Percentiles rank a stretch among this genome's conserved stretches.
phyloP scores from a whole-genome alignment of 495 filamentous ascomycete species.

The Hypoxylon lienhwacheense region DNA sequence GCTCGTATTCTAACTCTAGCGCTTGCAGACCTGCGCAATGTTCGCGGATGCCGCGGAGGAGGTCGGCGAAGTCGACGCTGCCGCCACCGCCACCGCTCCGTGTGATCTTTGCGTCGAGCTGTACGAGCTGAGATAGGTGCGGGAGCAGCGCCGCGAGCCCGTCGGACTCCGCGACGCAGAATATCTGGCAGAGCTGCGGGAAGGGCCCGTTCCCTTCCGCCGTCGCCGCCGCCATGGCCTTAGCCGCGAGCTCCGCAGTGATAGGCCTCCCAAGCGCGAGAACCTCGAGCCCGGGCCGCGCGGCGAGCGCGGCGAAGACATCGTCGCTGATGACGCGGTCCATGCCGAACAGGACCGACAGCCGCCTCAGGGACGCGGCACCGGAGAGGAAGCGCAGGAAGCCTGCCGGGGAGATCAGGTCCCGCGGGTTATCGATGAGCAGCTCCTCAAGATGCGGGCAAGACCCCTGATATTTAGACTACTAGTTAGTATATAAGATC shows the following conservation, averaged over 20 bases:
- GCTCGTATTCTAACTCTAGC: neutral
- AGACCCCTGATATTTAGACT: neutral
- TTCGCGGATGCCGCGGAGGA: neutral
- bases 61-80: neutral
- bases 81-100: neutral
- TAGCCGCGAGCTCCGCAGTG: neutral
- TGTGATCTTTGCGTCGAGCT: conserved; percentile 1
- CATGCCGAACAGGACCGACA: conserved; percentile 1
- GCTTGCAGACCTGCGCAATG: neutral
- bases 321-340: neutral
- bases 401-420: neutral
- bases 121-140: neutral
- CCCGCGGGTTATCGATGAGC: conserved; percentile 6
- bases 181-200: neutral
- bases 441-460: conserved; percentile 14
- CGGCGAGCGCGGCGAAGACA: conserved; percentile 2
- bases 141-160: conserved; percentile 1
- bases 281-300: conserved; percentile 1
- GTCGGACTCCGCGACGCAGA: neutral
- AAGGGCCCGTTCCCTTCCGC: neutral
- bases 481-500: too few relatives aligned
- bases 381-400: conserved; percentile 1
- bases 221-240: neutral
- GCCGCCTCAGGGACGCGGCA: neutral
- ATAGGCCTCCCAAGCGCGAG: neutral